Evolutionary conservation across 768 basidiomycete genomes (phyloP).

Genomic region (Rhodotorula kratochvilovae): DNA sequence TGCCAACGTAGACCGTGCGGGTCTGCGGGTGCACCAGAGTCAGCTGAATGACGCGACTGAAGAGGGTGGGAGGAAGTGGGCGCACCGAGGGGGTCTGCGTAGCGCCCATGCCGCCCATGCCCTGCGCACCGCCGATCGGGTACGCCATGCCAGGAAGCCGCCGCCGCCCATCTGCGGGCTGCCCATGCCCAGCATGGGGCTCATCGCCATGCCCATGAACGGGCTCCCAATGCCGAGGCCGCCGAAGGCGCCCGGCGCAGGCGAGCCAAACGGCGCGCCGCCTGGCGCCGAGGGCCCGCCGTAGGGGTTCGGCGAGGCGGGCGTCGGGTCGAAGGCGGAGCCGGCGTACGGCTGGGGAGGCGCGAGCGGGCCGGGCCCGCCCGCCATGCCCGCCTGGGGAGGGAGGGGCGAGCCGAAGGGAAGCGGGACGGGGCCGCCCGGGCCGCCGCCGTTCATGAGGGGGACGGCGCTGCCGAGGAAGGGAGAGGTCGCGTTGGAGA

Average conservation of each 20-base stretch:
- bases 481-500: slow-evolving; percentile 16
- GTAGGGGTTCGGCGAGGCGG: slow-evolving; percentile 27
- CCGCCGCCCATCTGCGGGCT: slow-evolving; percentile 27
- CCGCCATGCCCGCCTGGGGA: not conserved
- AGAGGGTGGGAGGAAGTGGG: not conserved
- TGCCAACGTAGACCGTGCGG: slow-evolving; percentile 94
- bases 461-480: not conserved
- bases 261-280: slow-evolving; percentile 6
- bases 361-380: not conserved
- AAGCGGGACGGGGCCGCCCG: not conserved
- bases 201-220: slow-evolving; percentile 33
- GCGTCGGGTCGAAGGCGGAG: slow-evolving; percentile 16
- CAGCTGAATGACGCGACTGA: not conserved
- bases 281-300: not conserved
- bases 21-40: slow-evolving; percentile 6
- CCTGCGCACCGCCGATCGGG: slow-evolving; percentile 18
- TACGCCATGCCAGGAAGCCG: slow-evolving; percentile 8
- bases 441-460: not conserved
- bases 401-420: slow-evolving; percentile 9
- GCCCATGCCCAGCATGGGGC: slow-evolving; percentile 21
- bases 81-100: slow-evolving; percentile 30
- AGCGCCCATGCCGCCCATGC: slow-evolving; percentile 1
- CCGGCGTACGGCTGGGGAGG: slow-evolving; percentile 4
- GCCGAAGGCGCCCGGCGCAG: slow-evolving; percentile 2
- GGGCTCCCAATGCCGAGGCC: slow-evolving; percentile 17